phyloP scores from a whole-genome alignment of 805 yeast genomes.

The Candida montana region DNA sequence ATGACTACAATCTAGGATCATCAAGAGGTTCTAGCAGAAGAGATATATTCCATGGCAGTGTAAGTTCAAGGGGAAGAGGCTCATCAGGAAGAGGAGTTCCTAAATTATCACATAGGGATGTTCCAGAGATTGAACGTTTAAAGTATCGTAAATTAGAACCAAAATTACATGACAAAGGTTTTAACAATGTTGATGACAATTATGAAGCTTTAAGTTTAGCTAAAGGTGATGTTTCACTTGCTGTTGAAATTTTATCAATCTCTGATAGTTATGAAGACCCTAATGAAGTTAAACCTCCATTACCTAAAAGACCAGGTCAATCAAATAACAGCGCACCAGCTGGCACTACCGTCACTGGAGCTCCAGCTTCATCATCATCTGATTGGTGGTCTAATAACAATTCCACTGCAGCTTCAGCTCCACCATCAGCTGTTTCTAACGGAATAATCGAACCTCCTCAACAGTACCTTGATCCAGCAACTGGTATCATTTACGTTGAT shows the following conservation, averaged over 20 bases:
- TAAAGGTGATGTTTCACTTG: constrained; percentile 53
- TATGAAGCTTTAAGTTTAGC: constrained; percentile 59
- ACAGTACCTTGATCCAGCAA: constrained; percentile 68
- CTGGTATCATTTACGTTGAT: constrained; percentile 67
- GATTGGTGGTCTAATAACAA: constrained; percentile 20
- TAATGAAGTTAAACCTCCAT: constrained; percentile 43
- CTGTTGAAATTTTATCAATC: constrained; percentile 48
- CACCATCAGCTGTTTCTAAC: constrained; percentile 27
- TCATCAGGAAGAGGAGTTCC: constrained; percentile 29
- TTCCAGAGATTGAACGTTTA: constrained; percentile 47
- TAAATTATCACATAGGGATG: constrained; percentile 42
- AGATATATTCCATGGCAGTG: constrained; percentile 2
- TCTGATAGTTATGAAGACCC: constrained; percentile 33
- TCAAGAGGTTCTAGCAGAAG: constrained; percentile 1
- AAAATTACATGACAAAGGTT: constrained; percentile 51
- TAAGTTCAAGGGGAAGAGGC: constrained; percentile 7
- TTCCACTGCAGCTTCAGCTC: constrained; percentile 24
- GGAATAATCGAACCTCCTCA: constrained; percentile 42
- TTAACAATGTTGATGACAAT: constrained; percentile 46
- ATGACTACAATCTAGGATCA: constrained; percentile 23
- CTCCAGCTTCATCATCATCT: constrained; percentile 5
- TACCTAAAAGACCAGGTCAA: constrained; percentile 33
- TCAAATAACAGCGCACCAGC: constrained; percentile 1
- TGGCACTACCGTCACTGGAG: neutral
- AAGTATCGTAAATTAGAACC: constrained; percentile 47